Conservation (phyloP, 805 yeast species). For the Yamadazyma takamatsuzukensis region DNA sequence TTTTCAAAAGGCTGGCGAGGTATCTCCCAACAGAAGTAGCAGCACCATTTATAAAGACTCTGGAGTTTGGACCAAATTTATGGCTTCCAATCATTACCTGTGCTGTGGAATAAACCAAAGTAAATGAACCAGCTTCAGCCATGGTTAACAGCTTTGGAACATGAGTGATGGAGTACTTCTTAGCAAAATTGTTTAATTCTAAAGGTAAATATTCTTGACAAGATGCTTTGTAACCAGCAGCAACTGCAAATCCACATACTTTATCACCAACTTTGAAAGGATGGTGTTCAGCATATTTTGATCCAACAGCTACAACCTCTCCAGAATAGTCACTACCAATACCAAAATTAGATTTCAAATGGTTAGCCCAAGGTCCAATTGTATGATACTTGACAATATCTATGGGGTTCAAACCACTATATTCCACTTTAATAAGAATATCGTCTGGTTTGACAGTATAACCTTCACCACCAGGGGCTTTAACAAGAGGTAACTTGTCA, state of each 20-base stretch:
- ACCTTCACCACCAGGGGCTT: neutral
- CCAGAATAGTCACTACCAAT: constrained; percentile 34
- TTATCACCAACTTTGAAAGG: constrained; percentile 25
- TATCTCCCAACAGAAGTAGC: constrained; percentile 65
- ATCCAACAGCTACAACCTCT: constrained; percentile 27
- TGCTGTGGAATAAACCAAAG: constrained; percentile 66
- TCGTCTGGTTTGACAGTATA: constrained; percentile 6
- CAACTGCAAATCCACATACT: constrained; percentile 23
- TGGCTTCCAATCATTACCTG: constrained; percentile 30
- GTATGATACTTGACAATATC: constrained; percentile 22
- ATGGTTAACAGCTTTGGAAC: constrained; percentile 45
- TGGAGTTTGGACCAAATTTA: constrained; percentile 36
- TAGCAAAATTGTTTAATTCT: constrained; percentile 21
- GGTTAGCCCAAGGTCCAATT: constrained; percentile 7
- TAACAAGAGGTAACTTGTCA: too few species aligned
- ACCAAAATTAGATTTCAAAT: constrained; percentile 15
- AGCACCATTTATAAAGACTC: constrained; percentile 67
- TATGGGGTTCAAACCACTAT: constrained; percentile 33
- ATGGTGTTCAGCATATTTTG: constrained; percentile 14
- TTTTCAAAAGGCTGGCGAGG: constrained; percentile 54
- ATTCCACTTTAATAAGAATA: constrained; percentile 27
- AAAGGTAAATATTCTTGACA: constrained; percentile 44
- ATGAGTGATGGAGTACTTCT: constrained; percentile 5
- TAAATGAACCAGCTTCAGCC: constrained; percentile 63
- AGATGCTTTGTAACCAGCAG: constrained; percentile 30